These are phyloP conservation scores for Rhodomyrtus tomentosa DNA, from an alignment of 345 rosid species.

Conservation along the genomic window DNA sequence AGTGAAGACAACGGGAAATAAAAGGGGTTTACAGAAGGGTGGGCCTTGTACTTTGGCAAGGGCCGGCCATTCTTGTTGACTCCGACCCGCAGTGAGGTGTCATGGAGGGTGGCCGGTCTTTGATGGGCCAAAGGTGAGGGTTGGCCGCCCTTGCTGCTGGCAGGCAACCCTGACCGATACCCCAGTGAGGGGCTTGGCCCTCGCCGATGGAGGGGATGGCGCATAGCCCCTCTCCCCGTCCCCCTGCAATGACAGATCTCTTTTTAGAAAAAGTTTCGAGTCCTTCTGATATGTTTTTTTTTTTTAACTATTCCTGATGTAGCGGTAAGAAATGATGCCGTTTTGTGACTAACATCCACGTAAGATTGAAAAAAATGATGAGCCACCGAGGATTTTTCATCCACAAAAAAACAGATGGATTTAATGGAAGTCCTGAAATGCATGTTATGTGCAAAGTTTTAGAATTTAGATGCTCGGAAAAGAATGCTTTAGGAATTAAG, in stretches of 20 bases:
- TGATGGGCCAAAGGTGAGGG: neutral
- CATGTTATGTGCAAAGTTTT: neutral
- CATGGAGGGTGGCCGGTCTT: neutral
- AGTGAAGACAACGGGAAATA: neutral
- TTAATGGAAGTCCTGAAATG: neutral
- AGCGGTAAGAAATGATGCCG: neutral
- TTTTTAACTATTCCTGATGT: neutral
- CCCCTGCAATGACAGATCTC: neutral
- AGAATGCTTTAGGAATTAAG: neutral
- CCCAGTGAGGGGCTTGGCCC: neutral
- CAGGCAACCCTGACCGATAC: neutral
- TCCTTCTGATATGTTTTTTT: neutral
- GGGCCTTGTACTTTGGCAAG: neutral
- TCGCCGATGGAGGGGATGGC: neutral
- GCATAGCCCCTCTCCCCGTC: neutral
- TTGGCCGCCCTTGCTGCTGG: neutral
- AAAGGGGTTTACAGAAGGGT: neutral
- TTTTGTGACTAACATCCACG: neutral
- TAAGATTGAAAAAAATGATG: neutral
- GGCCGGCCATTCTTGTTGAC: neutral
- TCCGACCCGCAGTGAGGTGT: neutral
- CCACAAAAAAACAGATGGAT: neutral
- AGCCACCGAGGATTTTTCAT: neutral
- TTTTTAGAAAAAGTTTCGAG: neutral
- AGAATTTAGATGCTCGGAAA: neutral